Conservation (phyloP, 805 yeast species). For the Suhomyces tanzawaensis region DNA sequence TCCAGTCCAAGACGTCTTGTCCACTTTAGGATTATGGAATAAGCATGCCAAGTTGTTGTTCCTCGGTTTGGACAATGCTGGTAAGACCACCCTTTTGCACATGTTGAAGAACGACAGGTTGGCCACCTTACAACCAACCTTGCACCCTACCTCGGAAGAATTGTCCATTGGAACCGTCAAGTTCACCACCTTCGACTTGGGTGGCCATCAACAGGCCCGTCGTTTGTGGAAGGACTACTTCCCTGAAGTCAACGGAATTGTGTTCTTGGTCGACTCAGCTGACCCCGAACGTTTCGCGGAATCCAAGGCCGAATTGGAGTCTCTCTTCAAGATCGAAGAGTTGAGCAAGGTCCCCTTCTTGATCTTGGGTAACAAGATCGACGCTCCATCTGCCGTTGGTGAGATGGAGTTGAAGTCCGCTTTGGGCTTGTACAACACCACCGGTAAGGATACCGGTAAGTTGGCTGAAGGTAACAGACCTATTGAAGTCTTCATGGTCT, state of each 20-base stretch:
- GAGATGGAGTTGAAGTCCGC: slow-evolving; percentile 93
- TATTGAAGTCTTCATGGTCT: slow-evolving; percentile 94
- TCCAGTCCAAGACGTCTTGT: slow-evolving; percentile 44
- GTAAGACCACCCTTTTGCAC: slow-evolving; percentile 46
- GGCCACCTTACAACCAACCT: slow-evolving; percentile 96
- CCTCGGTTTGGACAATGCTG: slow-evolving; percentile 48
- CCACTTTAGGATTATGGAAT: slow-evolving; percentile 48
- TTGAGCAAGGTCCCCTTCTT: slow-evolving; percentile 86
- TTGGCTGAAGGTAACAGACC: slow-evolving; percentile 79
- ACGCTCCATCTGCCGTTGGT: slow-evolving; percentile 87
- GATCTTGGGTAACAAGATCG: slow-evolving; percentile 95
- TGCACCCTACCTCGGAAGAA: slow-evolving; percentile 98
- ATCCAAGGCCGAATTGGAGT: slow-evolving; percentile 92
- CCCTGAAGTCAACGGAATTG: slow-evolving; percentile 99
- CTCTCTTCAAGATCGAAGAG: slow-evolving; percentile 89
- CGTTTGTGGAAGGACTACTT: slow-evolving; percentile 99
- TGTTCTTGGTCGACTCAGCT: slow-evolving; percentile 94
- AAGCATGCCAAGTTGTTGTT: slow-evolving; percentile 48
- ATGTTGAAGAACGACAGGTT: slow-evolving; percentile 83
- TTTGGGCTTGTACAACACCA: slow-evolving; percentile 81
- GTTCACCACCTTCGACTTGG: slow-evolving; percentile 97
- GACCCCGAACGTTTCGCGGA: slow-evolving; percentile 94
- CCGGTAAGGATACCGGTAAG: slow-evolving; percentile 74
- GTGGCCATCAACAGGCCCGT: slow-evolving; percentile 98
- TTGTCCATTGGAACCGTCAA: slow-evolving; percentile 93